phyloP scores from a whole-genome alignment of 1,284 basidiomycete genomes.

The Flammula alnicola region DNA sequence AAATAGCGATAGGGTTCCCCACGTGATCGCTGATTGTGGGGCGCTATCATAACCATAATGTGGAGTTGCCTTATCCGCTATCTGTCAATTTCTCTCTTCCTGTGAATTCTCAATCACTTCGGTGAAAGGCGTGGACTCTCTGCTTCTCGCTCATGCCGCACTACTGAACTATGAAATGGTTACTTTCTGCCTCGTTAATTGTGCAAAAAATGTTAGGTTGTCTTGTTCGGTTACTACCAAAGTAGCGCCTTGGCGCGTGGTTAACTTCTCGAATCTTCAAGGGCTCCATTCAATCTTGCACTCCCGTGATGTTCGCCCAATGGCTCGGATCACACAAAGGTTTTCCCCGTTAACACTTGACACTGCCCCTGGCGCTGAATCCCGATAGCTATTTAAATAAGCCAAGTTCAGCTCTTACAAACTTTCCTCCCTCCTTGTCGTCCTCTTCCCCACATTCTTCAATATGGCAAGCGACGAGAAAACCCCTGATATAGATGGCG shows the following conservation, averaged over 20 bases:
- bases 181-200: not conserved
- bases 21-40: slow-evolving; percentile 2
- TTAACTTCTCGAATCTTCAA: not conserved
- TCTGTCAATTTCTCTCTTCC: too few species aligned
- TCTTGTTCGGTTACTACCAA: too few species aligned
- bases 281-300: not conserved
- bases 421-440: slow-evolving; percentile 4
- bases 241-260: not conserved
- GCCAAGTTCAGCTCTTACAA: not conserved
- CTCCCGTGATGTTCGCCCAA: not conserved
- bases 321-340: slow-evolving; percentile 9
- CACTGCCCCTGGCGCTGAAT: slow-evolving; percentile 4
- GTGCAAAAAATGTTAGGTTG: not conserved
- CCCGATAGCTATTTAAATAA: slow-evolving; percentile 3
- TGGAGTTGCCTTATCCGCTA: too few species aligned
- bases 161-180: not conserved
- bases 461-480: slow-evolving; percentile 15
- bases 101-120: too few species aligned
- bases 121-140: too few species aligned
- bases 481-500: not conserved
- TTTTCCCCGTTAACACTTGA: slow-evolving; percentile 10
- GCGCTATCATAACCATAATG: too few species aligned
- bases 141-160: not conserved
- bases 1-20: not conserved
- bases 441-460: not conserved